Conservation (phyloP, 768 basidiomycete species). For the Trametes villosa region DNA sequence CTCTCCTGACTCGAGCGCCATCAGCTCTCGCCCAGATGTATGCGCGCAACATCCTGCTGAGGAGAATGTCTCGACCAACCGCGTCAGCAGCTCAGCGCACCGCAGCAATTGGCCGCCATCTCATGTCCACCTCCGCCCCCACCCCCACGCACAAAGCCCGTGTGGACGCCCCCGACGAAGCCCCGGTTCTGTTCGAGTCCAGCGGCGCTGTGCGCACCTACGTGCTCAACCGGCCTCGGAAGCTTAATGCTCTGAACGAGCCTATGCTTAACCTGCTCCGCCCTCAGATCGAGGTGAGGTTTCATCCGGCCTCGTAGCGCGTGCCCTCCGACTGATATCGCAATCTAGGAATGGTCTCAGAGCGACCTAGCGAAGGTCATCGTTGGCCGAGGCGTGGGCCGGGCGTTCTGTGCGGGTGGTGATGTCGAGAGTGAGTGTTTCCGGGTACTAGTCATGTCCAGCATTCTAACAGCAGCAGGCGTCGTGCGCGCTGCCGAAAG, state of each 20-base stretch:
- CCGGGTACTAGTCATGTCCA: not conserved
- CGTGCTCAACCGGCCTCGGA: constrained; percentile 76
- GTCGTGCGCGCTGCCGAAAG: constrained; percentile 57
- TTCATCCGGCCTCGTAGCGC: not conserved
- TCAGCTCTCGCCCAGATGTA: constrained; percentile 26
- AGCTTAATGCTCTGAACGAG: constrained; percentile 82
- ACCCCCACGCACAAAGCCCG: constrained; percentile 1
- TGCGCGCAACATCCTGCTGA: constrained; percentile 22
- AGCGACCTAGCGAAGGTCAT: constrained; percentile 75
- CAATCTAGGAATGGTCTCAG: constrained; percentile 68
- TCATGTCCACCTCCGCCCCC: constrained; percentile 25
- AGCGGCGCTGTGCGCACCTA: constrained; percentile 66
- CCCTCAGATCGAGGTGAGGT: constrained; percentile 72
- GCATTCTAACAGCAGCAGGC: constrained; percentile 41
- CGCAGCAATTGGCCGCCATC: constrained; percentile 32
- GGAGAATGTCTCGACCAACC: constrained; percentile 30
- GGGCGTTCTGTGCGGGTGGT: constrained; percentile 93
- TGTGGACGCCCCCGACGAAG: constrained; percentile 26
- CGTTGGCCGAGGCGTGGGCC: constrained; percentile 69
- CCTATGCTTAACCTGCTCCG: constrained; percentile 76
- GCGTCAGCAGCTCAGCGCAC: constrained; percentile 29
- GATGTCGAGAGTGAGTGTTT: constrained; percentile 80
- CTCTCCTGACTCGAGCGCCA: not conserved
- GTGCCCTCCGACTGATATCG: not conserved
- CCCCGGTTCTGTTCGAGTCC: constrained; percentile 71